A percentile compares a stretch with the other conserved stretches of the same genome.
Conservation (phyloP, 2,329 filamentous ascomycete genomes). For the Neocucurbitaria cava region DNA sequence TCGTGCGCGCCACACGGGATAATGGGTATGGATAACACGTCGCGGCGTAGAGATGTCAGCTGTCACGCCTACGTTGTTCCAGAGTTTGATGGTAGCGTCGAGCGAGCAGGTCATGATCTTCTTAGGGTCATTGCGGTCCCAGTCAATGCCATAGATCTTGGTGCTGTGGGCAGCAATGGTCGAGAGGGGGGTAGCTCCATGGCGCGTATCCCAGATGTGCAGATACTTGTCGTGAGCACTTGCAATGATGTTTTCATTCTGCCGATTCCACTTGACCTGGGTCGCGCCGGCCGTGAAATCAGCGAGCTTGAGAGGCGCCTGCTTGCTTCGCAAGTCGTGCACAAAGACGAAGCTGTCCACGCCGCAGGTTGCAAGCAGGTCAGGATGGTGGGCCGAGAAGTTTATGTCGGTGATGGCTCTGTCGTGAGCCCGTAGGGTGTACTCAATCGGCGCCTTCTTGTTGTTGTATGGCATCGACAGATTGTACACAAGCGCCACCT, state of each 20-base stretch:
- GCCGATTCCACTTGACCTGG: constrained; percentile 93
- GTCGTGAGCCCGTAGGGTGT: constrained; percentile 83
- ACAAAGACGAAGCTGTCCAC: constrained; percentile 93
- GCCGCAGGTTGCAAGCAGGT: constrained; percentile 86
- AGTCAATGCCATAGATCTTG: constrained; percentile 95
- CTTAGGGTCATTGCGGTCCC: constrained; percentile 79
- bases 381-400: constrained; percentile 91
- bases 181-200: constrained; percentile 76
- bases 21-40: constrained; percentile 79
- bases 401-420: constrained; percentile 96
- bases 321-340: constrained; percentile 77
- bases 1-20: constrained; percentile 88
- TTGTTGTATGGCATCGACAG: constrained; percentile 63
- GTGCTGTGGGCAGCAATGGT: constrained; percentile 89
- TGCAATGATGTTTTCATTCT: constrained; percentile 84
- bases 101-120: constrained; percentile 86
- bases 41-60: constrained; percentile 47
- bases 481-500: constrained; percentile 94
- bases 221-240: constrained; percentile 89
- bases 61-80: constrained; percentile 74
- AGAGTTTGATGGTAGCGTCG: constrained; percentile 91
- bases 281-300: constrained; percentile 95
- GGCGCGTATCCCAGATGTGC: constrained; percentile 88
- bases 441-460: constrained; percentile 81
- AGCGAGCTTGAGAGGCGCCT: constrained; percentile 63